A percentile compares a stretch with the other conserved stretches of the same genome.
phyloP scores from a whole-genome alignment of 192 early-diverging fungal genomes.

The Gonapodya prolifera region DNA sequence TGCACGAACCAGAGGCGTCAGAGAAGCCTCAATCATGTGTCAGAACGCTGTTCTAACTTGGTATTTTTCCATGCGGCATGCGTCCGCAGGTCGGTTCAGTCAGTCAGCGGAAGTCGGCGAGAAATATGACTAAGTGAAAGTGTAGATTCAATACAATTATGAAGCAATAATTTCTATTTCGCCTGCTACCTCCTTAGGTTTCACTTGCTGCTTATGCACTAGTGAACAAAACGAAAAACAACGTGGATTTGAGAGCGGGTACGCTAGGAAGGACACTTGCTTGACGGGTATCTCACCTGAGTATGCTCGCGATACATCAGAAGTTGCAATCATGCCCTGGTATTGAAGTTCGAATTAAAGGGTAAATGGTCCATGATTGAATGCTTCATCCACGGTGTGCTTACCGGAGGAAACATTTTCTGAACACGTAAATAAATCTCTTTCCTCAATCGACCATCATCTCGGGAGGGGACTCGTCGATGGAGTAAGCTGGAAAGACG shows the following conservation, averaged over 20 bases:
- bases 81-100: neutral
- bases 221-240: no score
- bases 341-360: neutral
- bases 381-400: neutral
- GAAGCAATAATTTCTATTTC: neutral
- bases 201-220: neutral
- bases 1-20: conserved; percentile 32
- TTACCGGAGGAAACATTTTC: neutral
- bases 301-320: neutral
- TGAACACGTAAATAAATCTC: neutral
- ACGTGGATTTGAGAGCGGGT: no score
- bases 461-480: neutral
- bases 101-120: no score
- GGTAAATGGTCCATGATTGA: neutral
- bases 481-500: neutral
- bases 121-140: no score
- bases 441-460: neutral
- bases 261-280: no score
- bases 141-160: no score
- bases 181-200: neutral
- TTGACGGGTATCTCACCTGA: neutral
- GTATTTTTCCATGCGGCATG: neutral
- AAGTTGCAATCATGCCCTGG: neutral
- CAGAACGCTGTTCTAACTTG: neutral
- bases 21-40: neutral